Base-by-base conservation (phyloP, 768 basidiomycete species). In the Pulveroboletus sp. region DNA sequence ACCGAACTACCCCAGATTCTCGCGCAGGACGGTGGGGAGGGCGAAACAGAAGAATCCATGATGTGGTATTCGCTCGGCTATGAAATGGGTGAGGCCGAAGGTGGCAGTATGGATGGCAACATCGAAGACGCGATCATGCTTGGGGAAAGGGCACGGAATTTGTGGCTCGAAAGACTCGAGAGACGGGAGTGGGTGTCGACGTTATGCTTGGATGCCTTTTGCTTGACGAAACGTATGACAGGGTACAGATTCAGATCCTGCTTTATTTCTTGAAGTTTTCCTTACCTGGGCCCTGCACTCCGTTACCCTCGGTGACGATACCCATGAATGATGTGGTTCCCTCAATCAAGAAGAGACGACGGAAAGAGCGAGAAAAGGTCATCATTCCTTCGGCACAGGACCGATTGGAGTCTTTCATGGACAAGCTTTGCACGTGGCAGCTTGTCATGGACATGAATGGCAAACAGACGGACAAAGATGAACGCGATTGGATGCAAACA, bases 361-460 rank as follows among this genome's bases (percentile, higher is more conserved):
- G 24, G 48, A 61, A 57, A 45, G 54, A 53, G 27, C 57, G 53
- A 26, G 52, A 42, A 49, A 69, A 36, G 56, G n/a, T 57, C 40
- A n/a, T 55, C 47, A 27, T 57, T 58, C 49, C 63, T 55, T 45
- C 61, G 47, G 33, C 58, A 2, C 77, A 79, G 43, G 83, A 81
- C n/a, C 73, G 75, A 24, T 66, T 89, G 1, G 86, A 90, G 62
- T 71, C 73, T 1, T 82, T 84, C 65, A 87, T 89, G 83, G 88
- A 90, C 66, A 86, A 83, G 59, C 65, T 91, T 7, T 85, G 83
- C 4, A 81, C 77, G 69, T 88, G 86, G 86, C 89, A 90, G 59
- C 76, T 90, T 18, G 65, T 73, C 54, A 55, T 53, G 4, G 60
- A 65, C 31, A 63, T 84, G 49, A 67, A 71, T 5, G 59, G 48